Evolutionary conservation across 371 early-diverging fungal species (phyloP).

Genomic region (Cokeromyces recurvatus): DNA sequence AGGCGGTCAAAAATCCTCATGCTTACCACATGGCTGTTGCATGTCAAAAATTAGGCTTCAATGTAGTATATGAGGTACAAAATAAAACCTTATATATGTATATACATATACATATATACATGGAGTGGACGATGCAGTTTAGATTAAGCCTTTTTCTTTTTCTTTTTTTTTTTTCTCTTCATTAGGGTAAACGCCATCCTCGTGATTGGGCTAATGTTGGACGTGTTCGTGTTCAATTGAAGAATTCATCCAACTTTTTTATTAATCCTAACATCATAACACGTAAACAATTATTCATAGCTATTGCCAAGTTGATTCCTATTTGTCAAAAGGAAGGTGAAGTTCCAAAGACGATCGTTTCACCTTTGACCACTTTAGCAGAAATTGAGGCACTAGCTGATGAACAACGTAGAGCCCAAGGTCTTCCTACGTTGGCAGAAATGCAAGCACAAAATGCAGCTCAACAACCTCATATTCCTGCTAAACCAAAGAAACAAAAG

Average conservation of each 20-base stretch:
- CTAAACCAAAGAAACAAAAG: slow-evolving; percentile 38
- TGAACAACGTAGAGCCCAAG: slow-evolving; percentile 45
- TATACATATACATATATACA: too few species aligned
- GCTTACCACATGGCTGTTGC: slow-evolving; percentile 66
- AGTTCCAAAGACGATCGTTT: slow-evolving; percentile 31
- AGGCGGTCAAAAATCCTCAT: slow-evolving; percentile 53
- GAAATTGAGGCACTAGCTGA: slow-evolving; percentile 40
- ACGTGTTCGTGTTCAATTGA: slow-evolving; percentile 52
- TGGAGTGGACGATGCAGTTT: background rate
- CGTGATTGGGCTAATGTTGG: slow-evolving; percentile 60
- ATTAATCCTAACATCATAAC: slow-evolving; percentile 23
- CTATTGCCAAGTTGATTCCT: slow-evolving; percentile 36
- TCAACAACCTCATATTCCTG: slow-evolving; percentile 17
- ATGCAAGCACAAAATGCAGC: slow-evolving; percentile 23
- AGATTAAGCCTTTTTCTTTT: background rate
- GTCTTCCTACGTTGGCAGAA: slow-evolving; percentile 41
- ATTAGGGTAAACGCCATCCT: slow-evolving; percentile 48
- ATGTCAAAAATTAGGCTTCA: slow-evolving; percentile 49
- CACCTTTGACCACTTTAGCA: slow-evolving; percentile 32
- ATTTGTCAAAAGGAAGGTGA: slow-evolving; percentile 28
- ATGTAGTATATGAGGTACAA: slow-evolving; percentile 54
- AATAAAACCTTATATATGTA: too few species aligned
- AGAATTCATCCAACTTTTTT: slow-evolving; percentile 29
- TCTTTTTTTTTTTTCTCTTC: background rate
- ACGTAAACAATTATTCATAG: slow-evolving; percentile 31